phyloP scores from a whole-genome alignment of 2,329 filamentous ascomycete genomes.

The Emergomyces africanus region DNA sequence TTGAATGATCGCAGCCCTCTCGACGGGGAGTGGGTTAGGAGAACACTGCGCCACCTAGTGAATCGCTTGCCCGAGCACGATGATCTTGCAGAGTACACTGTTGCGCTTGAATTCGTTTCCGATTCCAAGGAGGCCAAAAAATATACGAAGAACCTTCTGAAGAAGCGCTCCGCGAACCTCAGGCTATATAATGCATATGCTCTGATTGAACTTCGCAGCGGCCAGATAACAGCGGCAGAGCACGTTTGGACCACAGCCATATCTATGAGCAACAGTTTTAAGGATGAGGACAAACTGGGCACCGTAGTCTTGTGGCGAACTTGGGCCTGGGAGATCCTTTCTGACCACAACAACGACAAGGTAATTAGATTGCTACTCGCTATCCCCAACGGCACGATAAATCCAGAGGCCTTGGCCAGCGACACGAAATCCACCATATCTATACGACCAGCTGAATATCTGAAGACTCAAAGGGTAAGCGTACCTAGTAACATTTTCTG shows the following conservation, averaged over 20 bases:
- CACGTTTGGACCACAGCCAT: conserved; percentile 57
- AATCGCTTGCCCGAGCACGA: conserved; percentile 31
- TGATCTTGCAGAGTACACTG: conserved; percentile 52
- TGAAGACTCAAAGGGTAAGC: conserved; percentile 30
- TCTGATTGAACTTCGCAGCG: conserved; percentile 51
- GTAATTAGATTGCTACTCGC: conserved; percentile 29
- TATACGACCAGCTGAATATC: conserved; percentile 21
- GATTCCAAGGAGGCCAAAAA: conserved; percentile 50
- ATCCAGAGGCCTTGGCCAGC: conserved; percentile 19
- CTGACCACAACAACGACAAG: conserved; percentile 22
- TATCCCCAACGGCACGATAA: conserved; percentile 24
- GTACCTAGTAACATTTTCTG: neutral
- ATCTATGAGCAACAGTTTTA: conserved; percentile 38
- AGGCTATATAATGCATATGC: conserved; percentile 70
- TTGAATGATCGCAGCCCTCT: conserved; percentile 21
- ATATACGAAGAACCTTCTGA: conserved; percentile 60
- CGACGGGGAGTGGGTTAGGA: conserved; percentile 37
- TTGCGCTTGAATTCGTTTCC: conserved; percentile 52
- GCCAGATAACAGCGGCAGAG: conserved; percentile 44
- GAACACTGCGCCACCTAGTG: conserved; percentile 47
- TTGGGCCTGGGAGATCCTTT: conserved; percentile 57
- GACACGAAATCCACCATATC: conserved; percentile 6
- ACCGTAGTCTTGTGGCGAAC: conserved; percentile 42
- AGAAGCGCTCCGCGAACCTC: conserved; percentile 49
- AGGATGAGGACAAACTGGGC: conserved; percentile 23